Base-by-base conservation (phyloP, 2,329 filamentous ascomycete species). In the Pseudocercospora musae region DNA sequence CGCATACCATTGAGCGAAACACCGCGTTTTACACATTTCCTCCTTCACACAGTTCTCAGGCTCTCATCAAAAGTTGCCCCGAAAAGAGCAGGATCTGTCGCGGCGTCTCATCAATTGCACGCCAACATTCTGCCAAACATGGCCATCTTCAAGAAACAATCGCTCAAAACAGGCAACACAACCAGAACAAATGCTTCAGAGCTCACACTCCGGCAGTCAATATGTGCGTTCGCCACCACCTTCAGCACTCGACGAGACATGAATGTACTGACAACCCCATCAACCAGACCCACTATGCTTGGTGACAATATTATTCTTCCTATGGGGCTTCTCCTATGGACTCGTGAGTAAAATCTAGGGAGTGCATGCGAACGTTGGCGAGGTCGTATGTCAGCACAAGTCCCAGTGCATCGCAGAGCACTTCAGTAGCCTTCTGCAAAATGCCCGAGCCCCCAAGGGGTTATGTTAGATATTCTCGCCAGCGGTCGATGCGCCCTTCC, bases 221-320 rank as follows among this genome's bases (percentile, higher is more conserved):
- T 66, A 44, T 66, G 63, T 65, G 27, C 23, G 62, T 62, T 42
- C 27, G 37, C 31, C n/a, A 44, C 31, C 37, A 56, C 8, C 20
- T 25, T 15, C 20, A 40, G 10, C 21, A 11, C 18, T 1, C n/a
- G 25, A 40, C 9, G 13, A n/a, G 33, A 5, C 9, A 13, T n/a
- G 33, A 21, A 3, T 23, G 23, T 6, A 56, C 27, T 56, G 20
- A 55, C 18, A 18, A 2, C 8, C 18, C 6, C 25, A 55, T 31
- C 15, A 15, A 27, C 20, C 52, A 62, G 63, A 67, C 60, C 89
- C 89, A 2, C 81, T 91, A 50, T 78, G 79, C 59, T 80, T 92
- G 4, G 88, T 91, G 57, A 88, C 85, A 0, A 78, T 87, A 53
- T 75, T 88, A 0, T 88, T 88, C 77, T 87, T 88, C 72, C 80